These are phyloP conservation scores for Hapsidospora chrysogenum DNA, from an alignment of 495 filamentous ascomycete genomes.

Conservation along the genomic window DNA sequence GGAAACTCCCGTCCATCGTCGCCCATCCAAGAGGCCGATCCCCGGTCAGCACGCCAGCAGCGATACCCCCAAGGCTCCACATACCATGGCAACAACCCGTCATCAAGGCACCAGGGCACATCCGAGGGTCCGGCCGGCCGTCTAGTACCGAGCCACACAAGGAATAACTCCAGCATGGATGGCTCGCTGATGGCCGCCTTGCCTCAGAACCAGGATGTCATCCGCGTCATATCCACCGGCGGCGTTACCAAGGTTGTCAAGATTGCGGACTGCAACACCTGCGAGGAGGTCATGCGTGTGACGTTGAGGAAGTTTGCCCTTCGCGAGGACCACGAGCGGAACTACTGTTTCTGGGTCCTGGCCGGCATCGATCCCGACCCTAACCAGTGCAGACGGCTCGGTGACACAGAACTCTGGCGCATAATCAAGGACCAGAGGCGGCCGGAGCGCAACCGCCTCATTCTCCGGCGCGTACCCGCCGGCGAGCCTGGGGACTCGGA, in stretches of 20 bases:
- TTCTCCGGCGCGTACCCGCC: constrained; percentile 73
- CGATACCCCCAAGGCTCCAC: constrained; percentile 12
- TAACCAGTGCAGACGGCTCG: constrained; percentile 56
- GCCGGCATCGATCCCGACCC: constrained; percentile 71
- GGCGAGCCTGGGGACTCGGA: constrained; percentile 73
- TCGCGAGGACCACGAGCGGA: constrained; percentile 58
- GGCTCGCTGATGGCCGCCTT: constrained; percentile 65
- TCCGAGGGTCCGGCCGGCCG: constrained; percentile 23
- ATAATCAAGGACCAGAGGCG: constrained; percentile 59
- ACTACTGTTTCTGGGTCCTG: constrained; percentile 71
- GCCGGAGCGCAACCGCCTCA: constrained; percentile 75
- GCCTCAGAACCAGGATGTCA: constrained; percentile 63
- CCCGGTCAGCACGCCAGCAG: constrained; percentile 21
- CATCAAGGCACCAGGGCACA: constrained; percentile 19
- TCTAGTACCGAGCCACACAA: constrained; percentile 30
- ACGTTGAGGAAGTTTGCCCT: constrained; percentile 70
- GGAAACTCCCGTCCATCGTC: constrained; percentile 53
- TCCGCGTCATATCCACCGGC: constrained; percentile 79
- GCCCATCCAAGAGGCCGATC: constrained; percentile 42
- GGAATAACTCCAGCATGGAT: constrained; percentile 60
- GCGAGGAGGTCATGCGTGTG: constrained; percentile 75
- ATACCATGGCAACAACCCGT: constrained; percentile 17
- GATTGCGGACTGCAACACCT: constrained; percentile 72
- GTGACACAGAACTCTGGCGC: constrained; percentile 71
- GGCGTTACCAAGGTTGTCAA: constrained; percentile 84